Percentiles rank a stretch among this genome's conserved stretches.
Conservation (phyloP, 2,329 filamentous ascomycete genomes). For the Penicillium sp. region DNA sequence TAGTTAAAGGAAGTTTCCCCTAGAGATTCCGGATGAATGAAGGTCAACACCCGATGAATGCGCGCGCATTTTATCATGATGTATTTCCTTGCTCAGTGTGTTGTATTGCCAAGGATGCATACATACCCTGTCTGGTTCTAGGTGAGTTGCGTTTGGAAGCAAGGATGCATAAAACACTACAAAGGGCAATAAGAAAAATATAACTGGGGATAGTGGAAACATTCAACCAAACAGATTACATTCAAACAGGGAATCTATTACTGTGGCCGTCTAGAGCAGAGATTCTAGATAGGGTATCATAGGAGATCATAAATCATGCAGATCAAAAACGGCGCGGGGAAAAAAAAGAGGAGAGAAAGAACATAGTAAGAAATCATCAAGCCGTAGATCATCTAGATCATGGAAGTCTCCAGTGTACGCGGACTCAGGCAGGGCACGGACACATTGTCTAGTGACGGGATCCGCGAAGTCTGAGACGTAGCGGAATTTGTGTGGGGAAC, state of each 20-base stretch:
- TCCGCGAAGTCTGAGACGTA: slow-evolving; percentile 14
- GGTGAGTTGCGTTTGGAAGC: neutral
- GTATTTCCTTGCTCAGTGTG: too few species aligned
- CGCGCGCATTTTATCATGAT: too few species aligned
- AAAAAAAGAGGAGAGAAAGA: neutral
- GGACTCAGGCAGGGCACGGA: slow-evolving; percentile 25
- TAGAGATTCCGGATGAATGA: too few species aligned
- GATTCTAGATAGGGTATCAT: slow-evolving; percentile 30
- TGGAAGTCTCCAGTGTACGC: slow-evolving; percentile 22
- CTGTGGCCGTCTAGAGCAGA: slow-evolving; percentile 14
- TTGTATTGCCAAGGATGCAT: too few species aligned
- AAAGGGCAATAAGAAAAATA: neutral
- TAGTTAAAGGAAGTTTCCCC: too few species aligned
- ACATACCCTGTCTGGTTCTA: neutral
- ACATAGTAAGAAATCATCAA: neutral
- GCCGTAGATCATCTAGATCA: slow-evolving; percentile 16
- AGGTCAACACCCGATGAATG: too few species aligned
- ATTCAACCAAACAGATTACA: neutral
- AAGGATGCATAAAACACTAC: neutral
- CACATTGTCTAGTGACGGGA: slow-evolving; percentile 19
- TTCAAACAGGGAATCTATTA: slow-evolving; percentile 4
- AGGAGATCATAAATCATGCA: slow-evolving; percentile 24
- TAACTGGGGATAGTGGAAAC: too few species aligned
- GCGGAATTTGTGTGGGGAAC: slow-evolving; percentile 1
- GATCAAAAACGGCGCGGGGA: neutral